phyloP scores from a whole-genome alignment of 768 basidiomycete genomes.

The Saitozyma podzolica region DNA sequence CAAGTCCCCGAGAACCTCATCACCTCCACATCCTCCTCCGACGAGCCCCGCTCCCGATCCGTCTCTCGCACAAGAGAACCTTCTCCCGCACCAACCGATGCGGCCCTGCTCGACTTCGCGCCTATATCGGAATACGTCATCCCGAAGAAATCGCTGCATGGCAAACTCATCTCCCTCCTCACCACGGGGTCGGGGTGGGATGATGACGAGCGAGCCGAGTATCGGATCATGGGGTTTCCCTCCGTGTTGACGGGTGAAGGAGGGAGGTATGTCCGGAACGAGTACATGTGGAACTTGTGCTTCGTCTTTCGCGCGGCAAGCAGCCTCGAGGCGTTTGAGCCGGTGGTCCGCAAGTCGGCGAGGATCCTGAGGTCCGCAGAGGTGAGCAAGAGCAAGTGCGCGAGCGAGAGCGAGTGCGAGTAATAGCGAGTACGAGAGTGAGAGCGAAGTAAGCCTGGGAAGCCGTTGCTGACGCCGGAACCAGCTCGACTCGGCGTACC shows the following conservation, averaged over 20 bases:
- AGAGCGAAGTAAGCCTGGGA: slow-evolving; percentile 2
- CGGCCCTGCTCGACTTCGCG: slow-evolving; percentile 75
- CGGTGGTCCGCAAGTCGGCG: slow-evolving; percentile 89
- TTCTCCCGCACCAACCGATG: slow-evolving; percentile 5
- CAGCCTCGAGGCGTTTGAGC: slow-evolving; percentile 92
- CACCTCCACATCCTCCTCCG: slow-evolving; percentile 48
- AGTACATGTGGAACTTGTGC: slow-evolving; percentile 90
- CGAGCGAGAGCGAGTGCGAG: background rate
- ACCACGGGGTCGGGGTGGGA: slow-evolving; percentile 56
- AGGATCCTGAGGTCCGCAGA: slow-evolving; percentile 85
- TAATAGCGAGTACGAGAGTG: background rate
- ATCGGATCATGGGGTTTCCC: slow-evolving; percentile 90
- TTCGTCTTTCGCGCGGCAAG: slow-evolving; percentile 92
- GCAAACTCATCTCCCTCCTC: slow-evolving; percentile 81
- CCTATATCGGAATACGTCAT: slow-evolving; percentile 94
- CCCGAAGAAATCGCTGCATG: slow-evolving; percentile 79
- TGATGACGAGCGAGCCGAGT: slow-evolving; percentile 53
- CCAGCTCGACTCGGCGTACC: slow-evolving; percentile 83
- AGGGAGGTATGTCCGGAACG: slow-evolving; percentile 75
- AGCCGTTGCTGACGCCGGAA: background rate
- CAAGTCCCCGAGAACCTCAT: slow-evolving; percentile 94
- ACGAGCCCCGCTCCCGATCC: slow-evolving; percentile 26
- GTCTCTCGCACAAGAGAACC: slow-evolving; percentile 20
- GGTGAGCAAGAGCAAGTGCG: slow-evolving; percentile 58
- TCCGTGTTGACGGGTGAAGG: slow-evolving; percentile 61